These are phyloP conservation scores for Viola pubescens DNA, from an alignment of 441 rosid genomes.

Conservation along the genomic window DNA sequence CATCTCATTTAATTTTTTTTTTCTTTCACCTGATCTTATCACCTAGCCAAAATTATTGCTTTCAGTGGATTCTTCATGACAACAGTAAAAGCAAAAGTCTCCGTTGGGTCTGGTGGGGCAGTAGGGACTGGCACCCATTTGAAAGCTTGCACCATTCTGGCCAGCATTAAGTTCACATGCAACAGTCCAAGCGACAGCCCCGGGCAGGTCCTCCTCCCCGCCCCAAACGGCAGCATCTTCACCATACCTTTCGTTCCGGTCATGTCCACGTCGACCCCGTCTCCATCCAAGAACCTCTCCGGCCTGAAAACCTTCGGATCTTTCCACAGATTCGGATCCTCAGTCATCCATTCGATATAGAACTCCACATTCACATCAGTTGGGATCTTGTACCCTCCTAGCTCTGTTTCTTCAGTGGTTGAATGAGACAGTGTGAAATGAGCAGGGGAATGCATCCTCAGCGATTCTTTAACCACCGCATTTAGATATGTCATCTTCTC, in stretches of 20 bases:
- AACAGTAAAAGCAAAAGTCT: slow-evolving; percentile 79
- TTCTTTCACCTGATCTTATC: neutral
- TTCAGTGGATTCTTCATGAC: slow-evolving; percentile 82
- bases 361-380: slow-evolving; percentile 56
- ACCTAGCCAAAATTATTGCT: slow-evolving; percentile 49
- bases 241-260: slow-evolving; percentile 65
- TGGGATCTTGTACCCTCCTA: slow-evolving; percentile 70
- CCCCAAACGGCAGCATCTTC: slow-evolving; percentile 82
- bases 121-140: slow-evolving; percentile 59
- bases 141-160: slow-evolving; percentile 71
- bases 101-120: slow-evolving; percentile 62
- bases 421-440: slow-evolving; percentile 78
- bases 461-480: slow-evolving; percentile 66
- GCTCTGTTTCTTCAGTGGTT: slow-evolving; percentile 57
- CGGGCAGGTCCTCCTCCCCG: slow-evolving; percentile 88
- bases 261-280: slow-evolving; percentile 65
- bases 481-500: slow-evolving; percentile 57
- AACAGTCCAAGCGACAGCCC: slow-evolving; percentile 60
- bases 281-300: slow-evolving; percentile 70
- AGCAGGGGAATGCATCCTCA: slow-evolving; percentile 83
- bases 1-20: neutral
- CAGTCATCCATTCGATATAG: slow-evolving; percentile 85
- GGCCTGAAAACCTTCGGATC: slow-evolving; percentile 61
- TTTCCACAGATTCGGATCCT: slow-evolving; percentile 67
- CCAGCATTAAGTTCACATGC: slow-evolving; percentile 65